phyloP scores from a whole-genome alignment of 148 eudicot species.

The Euryodendron excelsum region DNA sequence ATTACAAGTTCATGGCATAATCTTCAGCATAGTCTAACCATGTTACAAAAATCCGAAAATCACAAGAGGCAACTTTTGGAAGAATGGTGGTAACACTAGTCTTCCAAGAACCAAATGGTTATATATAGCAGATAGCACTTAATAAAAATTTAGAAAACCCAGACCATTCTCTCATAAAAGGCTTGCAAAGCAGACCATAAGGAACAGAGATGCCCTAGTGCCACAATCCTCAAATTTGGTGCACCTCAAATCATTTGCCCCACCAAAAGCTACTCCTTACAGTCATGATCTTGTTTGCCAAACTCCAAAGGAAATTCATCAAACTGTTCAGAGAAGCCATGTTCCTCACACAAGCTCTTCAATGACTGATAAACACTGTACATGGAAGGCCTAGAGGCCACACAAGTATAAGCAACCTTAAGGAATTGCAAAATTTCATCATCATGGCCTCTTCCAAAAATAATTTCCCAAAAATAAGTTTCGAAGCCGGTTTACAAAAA shows the following conservation, averaged over 20 bases:
- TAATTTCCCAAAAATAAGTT: too few species aligned
- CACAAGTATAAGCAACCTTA: slow-evolving; percentile 62
- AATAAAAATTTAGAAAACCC: too few species aligned
- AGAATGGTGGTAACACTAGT: neutral
- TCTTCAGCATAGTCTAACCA: neutral
- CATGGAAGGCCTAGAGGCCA: slow-evolving; percentile 58
- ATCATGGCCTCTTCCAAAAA: slow-evolving; percentile 62
- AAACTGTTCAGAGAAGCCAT: slow-evolving; percentile 50
- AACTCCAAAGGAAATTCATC: slow-evolving; percentile 68
- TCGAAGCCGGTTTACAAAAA: too few species aligned
- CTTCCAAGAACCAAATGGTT: too few species aligned
- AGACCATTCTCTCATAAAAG: too few species aligned
- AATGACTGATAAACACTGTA: slow-evolving; percentile 56
- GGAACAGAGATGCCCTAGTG: too few species aligned
- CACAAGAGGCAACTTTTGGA: neutral
- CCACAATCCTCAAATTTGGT: too few species aligned
- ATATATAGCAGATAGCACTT: too few species aligned
- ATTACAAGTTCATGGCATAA: neutral
- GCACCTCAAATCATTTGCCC: neutral
- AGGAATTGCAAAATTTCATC: slow-evolving; percentile 65
- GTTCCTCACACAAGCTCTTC: slow-evolving; percentile 48
- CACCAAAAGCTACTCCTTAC: neutral
- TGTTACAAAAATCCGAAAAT: neutral
- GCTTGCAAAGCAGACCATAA: too few species aligned
- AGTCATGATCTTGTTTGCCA: slow-evolving; percentile 32